Evolutionary conservation across 306 rosid species (phyloP).

Genomic region (Lathyrus aphaca): DNA sequence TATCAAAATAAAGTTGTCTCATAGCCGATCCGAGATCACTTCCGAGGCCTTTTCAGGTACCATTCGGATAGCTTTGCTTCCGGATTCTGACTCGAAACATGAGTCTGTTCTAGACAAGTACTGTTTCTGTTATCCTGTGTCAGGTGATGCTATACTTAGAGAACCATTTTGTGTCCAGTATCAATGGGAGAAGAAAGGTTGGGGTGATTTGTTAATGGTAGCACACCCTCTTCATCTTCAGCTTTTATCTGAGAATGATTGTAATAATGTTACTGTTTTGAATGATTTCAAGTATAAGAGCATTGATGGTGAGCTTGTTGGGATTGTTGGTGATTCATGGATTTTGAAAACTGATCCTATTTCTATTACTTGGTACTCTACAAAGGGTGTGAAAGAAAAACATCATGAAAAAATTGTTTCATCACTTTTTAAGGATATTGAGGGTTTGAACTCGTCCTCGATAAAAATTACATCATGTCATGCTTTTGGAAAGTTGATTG

Average conservation of each 20-base stretch:
- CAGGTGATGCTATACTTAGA: slow-evolving; percentile 56
- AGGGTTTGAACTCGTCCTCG: slow-evolving; percentile 32
- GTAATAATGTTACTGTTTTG: slow-evolving; percentile 46
- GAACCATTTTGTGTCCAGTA: slow-evolving; percentile 62
- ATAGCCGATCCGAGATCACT: slow-evolving; percentile 37
- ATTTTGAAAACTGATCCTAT: slow-evolving; percentile 49
- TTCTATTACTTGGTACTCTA: slow-evolving; percentile 70
- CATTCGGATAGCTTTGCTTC: slow-evolving; percentile 53
- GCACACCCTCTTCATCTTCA: slow-evolving; percentile 74
- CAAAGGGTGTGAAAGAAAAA: slow-evolving; percentile 55
- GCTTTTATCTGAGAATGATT: slow-evolving; percentile 37
- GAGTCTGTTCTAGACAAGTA: slow-evolving; percentile 60
- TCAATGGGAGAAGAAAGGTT: slow-evolving; percentile 70
- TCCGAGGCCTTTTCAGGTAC: slow-evolving; percentile 56
- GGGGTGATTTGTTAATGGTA: slow-evolving; percentile 65
- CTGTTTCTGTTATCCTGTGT: slow-evolving; percentile 64
- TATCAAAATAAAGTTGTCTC: slow-evolving; percentile 40
- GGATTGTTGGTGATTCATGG: slow-evolving; percentile 77
- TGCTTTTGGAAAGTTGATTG: slow-evolving; percentile 60
- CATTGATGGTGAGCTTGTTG: slow-evolving; percentile 82
- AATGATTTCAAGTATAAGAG: slow-evolving; percentile 62
- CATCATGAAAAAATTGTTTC: slow-evolving; percentile 49
- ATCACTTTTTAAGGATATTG: slow-evolving; percentile 60
- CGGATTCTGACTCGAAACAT: slow-evolving; percentile 37
- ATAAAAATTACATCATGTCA: slow-evolving; percentile 48